These are phyloP conservation scores for Fusarium papillatum DNA, from an alignment of 2,329 filamentous ascomycete genomes.

Conservation along the genomic window DNA sequence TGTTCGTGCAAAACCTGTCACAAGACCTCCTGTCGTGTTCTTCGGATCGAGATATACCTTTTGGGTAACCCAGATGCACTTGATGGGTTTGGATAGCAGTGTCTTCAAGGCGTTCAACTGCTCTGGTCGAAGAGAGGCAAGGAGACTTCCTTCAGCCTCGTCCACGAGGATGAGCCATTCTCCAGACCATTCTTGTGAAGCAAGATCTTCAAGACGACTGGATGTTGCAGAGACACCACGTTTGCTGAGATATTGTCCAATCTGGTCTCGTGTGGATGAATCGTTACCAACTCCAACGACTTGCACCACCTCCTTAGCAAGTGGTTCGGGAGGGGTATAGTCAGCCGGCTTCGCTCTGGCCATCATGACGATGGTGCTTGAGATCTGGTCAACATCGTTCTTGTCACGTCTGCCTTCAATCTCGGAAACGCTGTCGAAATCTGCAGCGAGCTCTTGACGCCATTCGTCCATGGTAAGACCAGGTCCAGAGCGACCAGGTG, in stretches of 20 bases:
- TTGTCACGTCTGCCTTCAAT: conserved; percentile 23
- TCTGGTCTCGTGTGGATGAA: not conserved
- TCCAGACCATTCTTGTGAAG: conserved; percentile 26
- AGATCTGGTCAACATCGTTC: conserved; percentile 22
- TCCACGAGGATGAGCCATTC: conserved; percentile 38
- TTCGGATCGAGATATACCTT: conserved; percentile 40
- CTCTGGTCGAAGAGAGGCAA: conserved; percentile 27
- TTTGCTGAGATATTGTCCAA: conserved; percentile 16
- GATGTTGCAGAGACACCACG: conserved; percentile 25
- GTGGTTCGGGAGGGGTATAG: conserved; percentile 16
- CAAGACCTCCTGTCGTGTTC: conserved; percentile 37
- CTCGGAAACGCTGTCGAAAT: conserved; percentile 38
- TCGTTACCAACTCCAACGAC: conserved; percentile 19
- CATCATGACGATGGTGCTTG: conserved; percentile 40
- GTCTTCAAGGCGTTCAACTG: conserved; percentile 33
- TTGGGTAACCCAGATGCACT: conserved; percentile 39
- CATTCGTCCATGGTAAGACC: conserved; percentile 41
- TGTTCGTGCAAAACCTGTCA: conserved; percentile 39
- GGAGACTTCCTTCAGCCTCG: conserved; percentile 35
- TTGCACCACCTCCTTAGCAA: conserved; percentile 26
- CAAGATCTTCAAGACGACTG: conserved; percentile 26
- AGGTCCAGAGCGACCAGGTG: conserved; percentile 39
- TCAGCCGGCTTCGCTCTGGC: conserved; percentile 30
- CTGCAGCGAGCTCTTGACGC: conserved; percentile 34
- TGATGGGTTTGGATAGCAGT: conserved; percentile 30